Evolutionary conservation across 1,139 yeast genomes (phyloP).

Genomic region (Nakaseomyces bracarensis): DNA sequence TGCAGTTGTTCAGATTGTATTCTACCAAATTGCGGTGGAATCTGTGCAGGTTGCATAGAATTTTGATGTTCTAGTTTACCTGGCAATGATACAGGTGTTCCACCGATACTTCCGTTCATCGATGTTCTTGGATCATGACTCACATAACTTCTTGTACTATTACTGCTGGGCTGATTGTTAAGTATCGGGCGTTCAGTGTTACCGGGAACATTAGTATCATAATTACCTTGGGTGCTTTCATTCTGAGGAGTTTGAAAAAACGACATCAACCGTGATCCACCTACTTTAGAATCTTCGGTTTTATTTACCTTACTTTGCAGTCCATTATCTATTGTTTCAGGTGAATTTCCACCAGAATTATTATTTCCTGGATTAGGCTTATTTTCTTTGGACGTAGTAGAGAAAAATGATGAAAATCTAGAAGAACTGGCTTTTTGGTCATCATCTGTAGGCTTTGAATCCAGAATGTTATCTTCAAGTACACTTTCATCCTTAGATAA

Average conservation of each 20-base stretch:
- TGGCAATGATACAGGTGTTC: conserved; percentile 8
- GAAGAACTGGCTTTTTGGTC: conserved; percentile 24
- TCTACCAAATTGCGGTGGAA: conserved; percentile 8
- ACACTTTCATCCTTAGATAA: neutral
- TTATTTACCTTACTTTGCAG: conserved; percentile 2
- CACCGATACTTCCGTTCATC: conserved; percentile 1
- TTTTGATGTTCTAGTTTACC: conserved; percentile 6
- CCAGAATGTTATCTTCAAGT: neutral
- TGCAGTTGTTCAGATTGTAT: conserved; percentile 8
- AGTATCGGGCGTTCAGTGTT: conserved; percentile 1
- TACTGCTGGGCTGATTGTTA: neutral
- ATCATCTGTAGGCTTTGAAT: conserved; percentile 11
- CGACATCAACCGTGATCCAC: conserved; percentile 29
- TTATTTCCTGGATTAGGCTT: conserved; percentile 9
- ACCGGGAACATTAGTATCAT: neutral
- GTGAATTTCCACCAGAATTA: conserved; percentile 10
- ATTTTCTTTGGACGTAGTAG: conserved; percentile 12
- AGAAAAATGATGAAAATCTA: conserved; percentile 31
- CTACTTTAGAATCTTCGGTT: conserved; percentile 10
- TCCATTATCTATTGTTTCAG: neutral
- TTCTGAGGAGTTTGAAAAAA: conserved; percentile 11
- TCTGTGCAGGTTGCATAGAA: conserved; percentile 9
- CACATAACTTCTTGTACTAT: neutral
- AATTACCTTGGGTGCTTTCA: conserved; percentile 6
- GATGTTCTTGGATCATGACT: neutral